phyloP scores from a whole-genome alignment of 345 rosid species.

The Salix udensis region DNA sequence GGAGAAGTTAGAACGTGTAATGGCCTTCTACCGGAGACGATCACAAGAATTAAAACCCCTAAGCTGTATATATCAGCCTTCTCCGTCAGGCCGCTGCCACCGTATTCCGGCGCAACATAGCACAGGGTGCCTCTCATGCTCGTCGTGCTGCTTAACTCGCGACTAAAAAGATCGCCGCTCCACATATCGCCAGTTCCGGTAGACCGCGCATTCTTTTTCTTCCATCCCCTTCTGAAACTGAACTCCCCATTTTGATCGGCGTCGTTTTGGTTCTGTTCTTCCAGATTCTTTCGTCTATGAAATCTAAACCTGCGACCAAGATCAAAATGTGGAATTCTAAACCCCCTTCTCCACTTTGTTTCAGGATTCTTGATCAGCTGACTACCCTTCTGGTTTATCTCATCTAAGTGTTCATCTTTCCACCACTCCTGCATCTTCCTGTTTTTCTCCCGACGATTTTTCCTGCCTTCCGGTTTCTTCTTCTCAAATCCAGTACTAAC shows the following conservation, averaged over 20 bases:
- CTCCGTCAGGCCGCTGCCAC: slow-evolving; percentile 89
- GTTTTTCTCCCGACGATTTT: slow-evolving; percentile 44
- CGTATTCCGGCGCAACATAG: slow-evolving; percentile 90
- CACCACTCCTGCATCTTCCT: slow-evolving; percentile 97
- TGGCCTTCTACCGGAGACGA: slow-evolving; percentile 91
- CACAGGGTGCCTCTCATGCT: slow-evolving; percentile 99
- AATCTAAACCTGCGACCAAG: slow-evolving; percentile 44
- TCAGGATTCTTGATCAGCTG: slow-evolving; percentile 37
- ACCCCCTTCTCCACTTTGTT: slow-evolving; percentile 58
- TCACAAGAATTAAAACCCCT: slow-evolving; percentile 87
- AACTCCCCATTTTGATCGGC: slow-evolving; percentile 68
- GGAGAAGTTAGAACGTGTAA: slow-evolving; percentile 90
- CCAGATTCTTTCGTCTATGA: slow-evolving; percentile 33
- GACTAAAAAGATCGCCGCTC: slow-evolving; percentile 93
- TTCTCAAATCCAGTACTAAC: slow-evolving; percentile 38
- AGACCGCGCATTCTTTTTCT: slow-evolving; percentile 45
- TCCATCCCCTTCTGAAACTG: slow-evolving; percentile 87
- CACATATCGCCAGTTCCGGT: slow-evolving; percentile 75
- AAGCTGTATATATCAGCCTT: slow-evolving; percentile 94
- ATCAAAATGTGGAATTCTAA: slow-evolving; percentile 53
- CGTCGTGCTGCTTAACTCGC: slow-evolving; percentile 96
- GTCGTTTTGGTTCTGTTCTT: slow-evolving; percentile 35
- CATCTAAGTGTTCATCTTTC: slow-evolving; percentile 89
- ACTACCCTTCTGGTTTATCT: slow-evolving; percentile 42
- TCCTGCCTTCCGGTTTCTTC: slow-evolving; percentile 42